Percentiles rank a stretch among this genome's conserved stretches.
Conservation (phyloP, 164 flowering plant genomes). For the Houttuynia cordata region DNA sequence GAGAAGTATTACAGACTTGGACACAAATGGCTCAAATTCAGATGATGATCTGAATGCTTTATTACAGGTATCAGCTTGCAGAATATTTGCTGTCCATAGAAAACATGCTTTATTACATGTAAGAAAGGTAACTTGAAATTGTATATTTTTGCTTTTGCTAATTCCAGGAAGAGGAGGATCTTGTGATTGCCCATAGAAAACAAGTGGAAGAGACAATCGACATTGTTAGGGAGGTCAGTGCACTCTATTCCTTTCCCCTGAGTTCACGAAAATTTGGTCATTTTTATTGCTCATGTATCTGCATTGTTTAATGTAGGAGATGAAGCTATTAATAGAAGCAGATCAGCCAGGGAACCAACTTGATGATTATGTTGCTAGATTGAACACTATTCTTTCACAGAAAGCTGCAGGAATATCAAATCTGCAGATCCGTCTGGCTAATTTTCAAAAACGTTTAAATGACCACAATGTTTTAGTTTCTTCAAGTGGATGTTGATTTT, state of each 20-base stretch:
- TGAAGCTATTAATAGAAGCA: constrained; percentile 90
- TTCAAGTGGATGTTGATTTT: constrained; percentile 3
- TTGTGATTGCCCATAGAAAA: constrained; percentile 86
- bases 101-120: neutral
- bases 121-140: neutral
- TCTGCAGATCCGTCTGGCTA: constrained; percentile 88
- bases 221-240: constrained; percentile 81
- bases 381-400: constrained; percentile 82
- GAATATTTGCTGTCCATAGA: constrained; percentile 18
- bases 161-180: constrained; percentile 86
- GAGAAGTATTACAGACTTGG: constrained; percentile 23
- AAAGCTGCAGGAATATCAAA: constrained; percentile 87
- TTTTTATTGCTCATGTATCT: neutral
- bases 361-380: constrained; percentile 76
- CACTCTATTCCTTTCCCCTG: neutral
- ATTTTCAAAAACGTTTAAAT: constrained; percentile 84
- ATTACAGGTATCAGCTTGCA: constrained; percentile 34
- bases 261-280: constrained; percentile 34
- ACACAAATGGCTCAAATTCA: constrained; percentile 21
- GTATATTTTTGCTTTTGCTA: neutral
- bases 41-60: constrained; percentile 60
- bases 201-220: constrained; percentile 98
- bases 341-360: constrained; percentile 94
- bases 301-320: constrained; percentile 44
- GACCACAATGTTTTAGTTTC: constrained; percentile 73